A percentile compares a stretch with the other conserved stretches of the same genome.
phyloP scores from a whole-genome alignment of 352 stramenopile genomes.

The Phytophthora vignae region DNA sequence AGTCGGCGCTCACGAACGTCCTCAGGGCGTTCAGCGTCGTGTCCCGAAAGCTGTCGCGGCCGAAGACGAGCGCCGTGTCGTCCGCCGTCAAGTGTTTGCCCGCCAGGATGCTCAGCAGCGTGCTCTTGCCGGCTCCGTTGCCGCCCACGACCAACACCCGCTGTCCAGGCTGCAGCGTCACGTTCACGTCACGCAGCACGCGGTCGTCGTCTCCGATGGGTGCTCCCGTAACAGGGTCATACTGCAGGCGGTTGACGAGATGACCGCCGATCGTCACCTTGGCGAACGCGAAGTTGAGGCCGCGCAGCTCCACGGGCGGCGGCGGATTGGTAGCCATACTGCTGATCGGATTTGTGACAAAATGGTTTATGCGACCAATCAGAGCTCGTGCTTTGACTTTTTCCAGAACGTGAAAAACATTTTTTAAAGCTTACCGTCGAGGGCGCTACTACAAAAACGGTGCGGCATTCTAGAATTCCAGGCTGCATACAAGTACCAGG shows the following conservation, averaged over 20 bases:
- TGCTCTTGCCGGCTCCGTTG: conserved; percentile 96
- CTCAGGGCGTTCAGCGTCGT: conserved; percentile 94
- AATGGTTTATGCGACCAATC: too few relatives aligned
- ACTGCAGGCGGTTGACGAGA: conserved; percentile 64
- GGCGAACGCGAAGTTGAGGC: conserved; percentile 79
- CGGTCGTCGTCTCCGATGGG: conserved; percentile 51
- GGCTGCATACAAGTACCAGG: too few relatives aligned
- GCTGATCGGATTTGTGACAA: neutral
- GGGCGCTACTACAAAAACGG: too few relatives aligned
- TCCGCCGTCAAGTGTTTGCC: conserved; percentile 95
- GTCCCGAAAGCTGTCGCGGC: conserved; percentile 95
- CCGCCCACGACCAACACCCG: conserved; percentile 95
- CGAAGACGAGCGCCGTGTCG: conserved; percentile 84
- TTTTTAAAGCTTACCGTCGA: too few relatives aligned
- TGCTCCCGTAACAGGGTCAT: conserved; percentile 37
- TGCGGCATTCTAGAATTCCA: too few relatives aligned
- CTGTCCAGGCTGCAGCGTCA: conserved; percentile 84
- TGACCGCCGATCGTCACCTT: conserved; percentile 74
- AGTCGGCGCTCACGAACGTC: conserved; percentile 96
- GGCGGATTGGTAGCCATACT: conserved; percentile 20
- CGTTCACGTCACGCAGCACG: conserved; percentile 89
- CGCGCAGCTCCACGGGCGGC: conserved; percentile 60
- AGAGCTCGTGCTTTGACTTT: too few relatives aligned
- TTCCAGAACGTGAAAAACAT: too few relatives aligned
- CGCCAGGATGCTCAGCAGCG: conserved; percentile 94